Evolutionary conservation across 148 eudicot species (phyloP), one percentile per base, ranked within the genome.

Genomic region (Chenopodium album): DNA sequence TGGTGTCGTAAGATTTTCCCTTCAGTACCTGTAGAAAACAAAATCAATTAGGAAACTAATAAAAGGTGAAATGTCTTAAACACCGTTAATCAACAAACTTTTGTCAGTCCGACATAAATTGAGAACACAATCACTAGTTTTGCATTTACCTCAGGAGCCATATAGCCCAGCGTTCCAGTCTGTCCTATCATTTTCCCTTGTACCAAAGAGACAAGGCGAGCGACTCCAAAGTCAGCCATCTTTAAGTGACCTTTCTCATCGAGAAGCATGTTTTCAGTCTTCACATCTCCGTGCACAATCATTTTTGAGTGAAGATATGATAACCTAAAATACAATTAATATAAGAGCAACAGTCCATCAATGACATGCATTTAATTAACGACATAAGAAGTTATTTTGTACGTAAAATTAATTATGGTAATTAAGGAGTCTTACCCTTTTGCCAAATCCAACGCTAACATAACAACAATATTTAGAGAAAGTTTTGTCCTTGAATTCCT

Each of bases 71-170:
- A 54, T 16, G 16, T 11, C 17, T 14, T 52, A 52, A 52, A 52
- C 16, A 52, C 14, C 59, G 2, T 52, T 52, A 11, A 52, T 52
- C 19, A 14, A 13, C 59, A 52, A 14, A 3, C 59, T 11, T 52
- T 52, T 52, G 54, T 50, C 1, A 50, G 56, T 50, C 44, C 44
- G 7, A 5, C 7, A 37, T 37, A 37, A 37, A 37, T 37, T 5
- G 7, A 37, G 44, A 37, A 37, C 5, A 37, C 44, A 5, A 37
- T 37, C 44, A 5, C 44, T 37, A 37, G 44, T 37, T 5, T 37
- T 37, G 44, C 44, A 48, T 64, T 23, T 50, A 75, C 77, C 59
- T 75, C 79, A 9, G 79, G 79, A 34, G 54, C 70, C 54, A 63
- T 34, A 62, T 60, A 60, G 28, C 79, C 79, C 0, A 34, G 28